phyloP scores from a whole-genome alignment of 306 rosid species.

The Castanea crenata region DNA sequence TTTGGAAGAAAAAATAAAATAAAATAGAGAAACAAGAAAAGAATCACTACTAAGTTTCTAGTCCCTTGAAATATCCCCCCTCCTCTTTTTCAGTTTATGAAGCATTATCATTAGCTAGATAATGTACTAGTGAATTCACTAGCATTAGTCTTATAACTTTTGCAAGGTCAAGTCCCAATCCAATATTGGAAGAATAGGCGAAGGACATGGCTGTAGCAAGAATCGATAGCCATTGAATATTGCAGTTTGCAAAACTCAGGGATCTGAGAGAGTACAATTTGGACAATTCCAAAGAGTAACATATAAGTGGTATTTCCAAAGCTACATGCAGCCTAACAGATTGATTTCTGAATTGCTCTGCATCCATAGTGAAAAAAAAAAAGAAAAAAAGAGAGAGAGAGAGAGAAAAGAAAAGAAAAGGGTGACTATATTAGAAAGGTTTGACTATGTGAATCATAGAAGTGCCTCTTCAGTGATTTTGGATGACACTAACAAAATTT shows the following conservation, averaged over 20 bases:
- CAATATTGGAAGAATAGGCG: constrained; percentile 54
- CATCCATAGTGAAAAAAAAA: constrained; percentile 18
- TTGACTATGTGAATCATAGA: too few species aligned
- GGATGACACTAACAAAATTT: too few species aligned
- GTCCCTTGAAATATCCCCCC: too few species aligned
- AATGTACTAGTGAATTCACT: neutral
- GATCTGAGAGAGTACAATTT: constrained; percentile 68
- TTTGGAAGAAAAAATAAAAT: constrained; percentile 58
- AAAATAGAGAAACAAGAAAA: constrained; percentile 62
- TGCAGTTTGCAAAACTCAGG: constrained; percentile 68
- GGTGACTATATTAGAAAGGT: neutral
- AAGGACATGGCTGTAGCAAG: constrained; percentile 79
- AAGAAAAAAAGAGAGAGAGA: neutral
- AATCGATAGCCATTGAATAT: constrained; percentile 69
- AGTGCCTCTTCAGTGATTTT: too few species aligned
- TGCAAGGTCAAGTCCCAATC: constrained; percentile 49
- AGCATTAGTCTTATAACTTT: constrained; percentile 41
- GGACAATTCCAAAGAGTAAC: constrained; percentile 58
- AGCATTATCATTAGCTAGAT: too few species aligned
- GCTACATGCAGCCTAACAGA: constrained; percentile 35
- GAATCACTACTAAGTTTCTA: too few species aligned
- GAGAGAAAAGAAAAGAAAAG: neutral
- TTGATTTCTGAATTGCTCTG: constrained; percentile 50
- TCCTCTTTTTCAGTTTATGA: too few species aligned
- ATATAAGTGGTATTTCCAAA: constrained; percentile 35